phyloP scores from a whole-genome alignment of 371 early-diverging fungal genomes.

The Mycotypha africana region DNA sequence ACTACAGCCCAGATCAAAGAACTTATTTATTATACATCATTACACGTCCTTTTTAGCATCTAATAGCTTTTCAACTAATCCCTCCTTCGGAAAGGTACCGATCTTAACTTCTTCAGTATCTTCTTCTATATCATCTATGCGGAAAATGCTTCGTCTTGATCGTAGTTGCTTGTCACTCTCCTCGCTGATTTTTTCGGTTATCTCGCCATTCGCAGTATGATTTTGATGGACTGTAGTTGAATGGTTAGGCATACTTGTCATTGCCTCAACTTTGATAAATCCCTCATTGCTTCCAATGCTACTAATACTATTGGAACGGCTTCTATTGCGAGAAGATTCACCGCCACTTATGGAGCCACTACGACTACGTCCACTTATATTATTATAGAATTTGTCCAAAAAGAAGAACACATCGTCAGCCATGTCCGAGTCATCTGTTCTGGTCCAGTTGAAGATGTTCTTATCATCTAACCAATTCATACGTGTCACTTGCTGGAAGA shows the following conservation, averaged over 20 bases:
- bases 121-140: no score
- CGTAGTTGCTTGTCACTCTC: no score
- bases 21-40: no score
- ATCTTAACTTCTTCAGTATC: no score
- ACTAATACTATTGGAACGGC: constrained; percentile 24
- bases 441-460: constrained; percentile 52
- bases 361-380: constrained; percentile 20
- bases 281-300: constrained; percentile 21
- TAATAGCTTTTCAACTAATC: no score
- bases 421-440: constrained; percentile 43
- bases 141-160: no score
- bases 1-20: no score
- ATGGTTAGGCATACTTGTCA: constrained; percentile 40
- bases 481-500: constrained; percentile 27
- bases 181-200: no score
- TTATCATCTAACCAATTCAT: constrained; percentile 51
- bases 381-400: constrained; percentile 32
- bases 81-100: no score
- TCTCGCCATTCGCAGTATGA: no score
- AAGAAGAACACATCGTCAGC: constrained; percentile 52
- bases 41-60: no score
- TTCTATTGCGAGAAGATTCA: constrained; percentile 19
- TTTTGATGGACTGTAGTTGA: background rate
- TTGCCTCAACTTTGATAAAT: constrained; percentile 41
- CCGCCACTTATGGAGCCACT: constrained; percentile 27